Evolutionary conservation across 192 early-diverging fungal species (phyloP).

Genomic region (Backusella tarrabulga): DNA sequence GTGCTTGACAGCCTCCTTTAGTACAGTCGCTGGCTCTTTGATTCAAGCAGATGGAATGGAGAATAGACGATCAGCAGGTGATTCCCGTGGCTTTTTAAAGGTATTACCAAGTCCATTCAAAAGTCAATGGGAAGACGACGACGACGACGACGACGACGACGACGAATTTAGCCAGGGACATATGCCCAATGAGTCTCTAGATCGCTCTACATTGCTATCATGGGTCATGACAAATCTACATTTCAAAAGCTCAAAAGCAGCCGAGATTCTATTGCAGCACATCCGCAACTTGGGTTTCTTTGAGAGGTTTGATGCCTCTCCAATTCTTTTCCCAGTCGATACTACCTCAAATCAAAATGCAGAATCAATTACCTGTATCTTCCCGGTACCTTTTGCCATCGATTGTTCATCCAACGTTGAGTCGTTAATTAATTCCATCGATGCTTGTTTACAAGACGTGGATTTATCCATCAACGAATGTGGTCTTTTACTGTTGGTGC

Average conservation of each 20-base stretch:
- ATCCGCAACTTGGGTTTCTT: conserved; percentile 54
- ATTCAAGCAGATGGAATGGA: neutral
- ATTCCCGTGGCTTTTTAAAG: conserved; percentile 21
- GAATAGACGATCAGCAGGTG: conserved; percentile 17
- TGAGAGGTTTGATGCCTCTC: conserved; percentile 49
- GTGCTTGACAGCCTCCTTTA: neutral
- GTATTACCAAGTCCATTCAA: conserved; percentile 16
- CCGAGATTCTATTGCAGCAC: conserved; percentile 49
- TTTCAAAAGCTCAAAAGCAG: conserved; percentile 33
- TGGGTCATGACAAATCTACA: conserved; percentile 40
- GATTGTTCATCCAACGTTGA: conserved; percentile 53
- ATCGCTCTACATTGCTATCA: conserved; percentile 25
- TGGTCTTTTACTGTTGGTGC: conserved; percentile 47
- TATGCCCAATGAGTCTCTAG: conserved; percentile 24
- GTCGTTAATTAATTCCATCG: conserved; percentile 47
- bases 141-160: neutral
- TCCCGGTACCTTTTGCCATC: conserved; percentile 51
- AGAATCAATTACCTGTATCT: conserved; percentile 39
- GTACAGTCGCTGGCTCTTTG: neutral
- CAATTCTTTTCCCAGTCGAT: conserved; percentile 30
- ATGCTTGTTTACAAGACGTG: conserved; percentile 47
- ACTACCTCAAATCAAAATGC: neutral
- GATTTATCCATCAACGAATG: conserved; percentile 55
- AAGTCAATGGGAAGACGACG: neutral
- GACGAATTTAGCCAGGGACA: conserved; percentile 5